Base-by-base conservation (phyloP, 2,329 filamentous ascomycete genomes). In the Trichoderma citrinoviride region DNA sequence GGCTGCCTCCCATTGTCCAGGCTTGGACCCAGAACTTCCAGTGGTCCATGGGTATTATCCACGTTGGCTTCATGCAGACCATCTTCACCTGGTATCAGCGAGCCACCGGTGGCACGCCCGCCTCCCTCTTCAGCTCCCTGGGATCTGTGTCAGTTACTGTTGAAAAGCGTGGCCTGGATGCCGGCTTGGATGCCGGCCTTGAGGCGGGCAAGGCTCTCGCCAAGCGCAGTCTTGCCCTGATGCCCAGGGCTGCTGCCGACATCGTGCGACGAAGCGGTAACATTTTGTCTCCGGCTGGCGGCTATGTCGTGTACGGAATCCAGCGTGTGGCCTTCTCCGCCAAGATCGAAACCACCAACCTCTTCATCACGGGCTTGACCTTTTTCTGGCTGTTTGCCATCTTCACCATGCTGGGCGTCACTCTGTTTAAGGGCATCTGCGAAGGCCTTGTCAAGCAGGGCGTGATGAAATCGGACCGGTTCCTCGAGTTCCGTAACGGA, bases 21-120 rank as follows among this genome's bases (percentile, higher is more conserved):
- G 86, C 93, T 0, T 98, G 94, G 94, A 97, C 93, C 1, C 93
- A 97, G 79, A 94, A 97, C 79, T 97, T 98, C 80, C 91, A 96
- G 75, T 98, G 94, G 94, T 96, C 90, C 73, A 95, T 98, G 92
- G 94, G 94, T 71, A 93, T 98, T 72, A 96, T 98, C 72, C 86
- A 86, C 60, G 84, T 97, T 44, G 82, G 82, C 17, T 97, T 96
- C 76, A 85, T 97, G 79, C 92, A 98, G 79, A 83, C 82, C 53
- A 91, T 97, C 73, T 92, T 92, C 67, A 96, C 93, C 40, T 98
- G 94, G 94, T 98, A 97, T 75, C 93, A 97, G 79, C 90, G 93
- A 67, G 87, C 94, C 4, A 98, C 94, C 2, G 94, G 94, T 61
- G 94, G 94, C 68, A 92, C 85, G 0, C 91, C 94, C 0, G 88